These are phyloP conservation scores for Kondoa malvinella DNA, from an alignment of 768 basidiomycete species.

Conservation along the genomic window DNA sequence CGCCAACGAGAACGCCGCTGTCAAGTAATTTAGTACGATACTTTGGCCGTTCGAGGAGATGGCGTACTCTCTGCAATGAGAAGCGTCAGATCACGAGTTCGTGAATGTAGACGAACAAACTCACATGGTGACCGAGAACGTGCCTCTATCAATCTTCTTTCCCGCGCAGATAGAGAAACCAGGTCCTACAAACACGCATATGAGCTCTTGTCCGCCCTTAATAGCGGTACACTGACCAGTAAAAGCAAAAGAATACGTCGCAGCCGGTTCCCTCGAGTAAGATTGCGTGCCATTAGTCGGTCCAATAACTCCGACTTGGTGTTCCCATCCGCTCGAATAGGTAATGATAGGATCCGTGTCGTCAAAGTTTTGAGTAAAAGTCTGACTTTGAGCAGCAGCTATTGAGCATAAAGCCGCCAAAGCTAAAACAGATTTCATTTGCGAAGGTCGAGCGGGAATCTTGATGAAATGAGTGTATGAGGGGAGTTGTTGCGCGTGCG, in stretches of 20 bases:
- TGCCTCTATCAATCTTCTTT: not conserved
- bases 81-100: not conserved
- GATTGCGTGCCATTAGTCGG: not conserved
- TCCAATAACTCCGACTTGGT: not conserved
- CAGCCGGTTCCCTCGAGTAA: not conserved
- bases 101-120: not conserved
- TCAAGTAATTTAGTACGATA: not conserved
- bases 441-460: too few species aligned
- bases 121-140: not conserved
- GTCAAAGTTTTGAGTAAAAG: not conserved
- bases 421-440: too few species aligned
- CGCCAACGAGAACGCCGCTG: not conserved
- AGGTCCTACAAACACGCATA: not conserved
- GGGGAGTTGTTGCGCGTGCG: too few species aligned
- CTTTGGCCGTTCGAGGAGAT: not conserved
- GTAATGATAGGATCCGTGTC: not conserved
- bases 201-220: not conserved
- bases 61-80: not conserved
- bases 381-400: too few species aligned
- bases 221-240: not conserved
- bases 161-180: not conserved
- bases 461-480: too few species aligned
- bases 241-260: not conserved
- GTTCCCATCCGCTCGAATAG: not conserved
- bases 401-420: too few species aligned